Base-by-base conservation (phyloP, 2,329 filamentous ascomycete genomes). In the Fusarium longipes region DNA sequence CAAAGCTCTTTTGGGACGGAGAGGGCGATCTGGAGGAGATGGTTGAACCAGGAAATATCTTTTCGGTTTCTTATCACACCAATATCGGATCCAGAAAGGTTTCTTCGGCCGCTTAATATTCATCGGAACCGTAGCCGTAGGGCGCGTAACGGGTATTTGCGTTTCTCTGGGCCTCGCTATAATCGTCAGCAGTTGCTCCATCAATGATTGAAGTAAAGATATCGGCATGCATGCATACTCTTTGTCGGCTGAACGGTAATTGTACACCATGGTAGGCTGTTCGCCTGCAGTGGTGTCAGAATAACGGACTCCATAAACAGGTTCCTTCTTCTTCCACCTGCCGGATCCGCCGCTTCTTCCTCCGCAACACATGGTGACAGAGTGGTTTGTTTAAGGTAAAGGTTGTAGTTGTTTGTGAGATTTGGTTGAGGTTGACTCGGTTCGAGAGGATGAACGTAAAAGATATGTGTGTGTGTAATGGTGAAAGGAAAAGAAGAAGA, bases 181-280 rank as follows among this genome's bases (percentile, higher is more conserved):
- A 10, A 9, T 14, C 3, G 15, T 9, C 2, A n/a, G 18, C 9
- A 44, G 25, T 18, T 3, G 14, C 18, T 15, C 3, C 1, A 6
- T 10, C 4, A 1, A 1, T 5, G 4, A 12, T 3, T 14, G 2
- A 11, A 14, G n/a, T 15, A 24, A 10, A 30, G n/a, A 3, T 10
- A 6, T 12, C 3, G 4, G 17, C 15, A 20, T 30, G 17, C 15
- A 20, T 30, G 18, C 42, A 44, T 30, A 44, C 42, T 14, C 11
- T 29, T 11, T 14, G 20, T 20, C 4, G 8, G 27, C 14, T 18
- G 27, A 11, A 17, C 17, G 25, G 8, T 7, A 9, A 14, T 44
- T 18, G 11, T 18, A 15, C 20, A 20, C 8, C 24, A 44, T 18
- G 12, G 14, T 25, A 7, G 40, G 12, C 7, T 18, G 6, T 3